These are phyloP conservation scores for Cicer yamashitae DNA, from an alignment of 306 rosid genomes.

Conservation along the genomic window DNA sequence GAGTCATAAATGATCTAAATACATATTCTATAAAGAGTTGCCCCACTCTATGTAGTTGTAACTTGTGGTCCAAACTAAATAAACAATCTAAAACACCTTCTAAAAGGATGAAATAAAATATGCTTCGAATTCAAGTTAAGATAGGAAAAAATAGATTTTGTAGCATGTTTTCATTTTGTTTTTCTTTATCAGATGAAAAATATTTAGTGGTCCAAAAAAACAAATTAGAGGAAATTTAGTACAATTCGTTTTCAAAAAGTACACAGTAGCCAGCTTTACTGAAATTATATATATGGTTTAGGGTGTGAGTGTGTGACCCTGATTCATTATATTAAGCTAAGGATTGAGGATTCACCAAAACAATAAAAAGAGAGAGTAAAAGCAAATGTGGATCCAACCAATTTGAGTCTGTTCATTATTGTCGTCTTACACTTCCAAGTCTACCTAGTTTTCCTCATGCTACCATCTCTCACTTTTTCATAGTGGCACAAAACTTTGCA, in stretches of 20 bases:
- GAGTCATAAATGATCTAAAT: no score
- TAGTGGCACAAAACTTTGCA: slow-evolving; percentile 42
- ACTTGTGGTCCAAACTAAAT: slow-evolving; percentile 53
- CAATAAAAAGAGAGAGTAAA: slow-evolving; percentile 33
- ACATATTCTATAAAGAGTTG: neutral
- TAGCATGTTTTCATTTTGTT: slow-evolving; percentile 11
- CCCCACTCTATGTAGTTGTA: slow-evolving; percentile 33
- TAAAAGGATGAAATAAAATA: slow-evolving; percentile 44
- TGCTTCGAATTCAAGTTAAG: slow-evolving; percentile 38
- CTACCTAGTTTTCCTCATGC: slow-evolving; percentile 51
- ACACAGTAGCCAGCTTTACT: no score
- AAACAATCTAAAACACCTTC: slow-evolving; percentile 39
- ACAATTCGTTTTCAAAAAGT: no score
- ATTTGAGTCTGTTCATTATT: slow-evolving; percentile 65
- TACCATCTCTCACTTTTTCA: slow-evolving; percentile 53
- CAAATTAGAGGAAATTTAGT: slow-evolving; percentile 43
- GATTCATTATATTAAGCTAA: slow-evolving; percentile 40
- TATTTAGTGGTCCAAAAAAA: slow-evolving; percentile 47
- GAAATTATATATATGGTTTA: no score
- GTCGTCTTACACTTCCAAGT: slow-evolving; percentile 53
- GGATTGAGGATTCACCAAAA: slow-evolving; percentile 20
- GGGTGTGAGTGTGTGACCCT: slow-evolving; percentile 11
- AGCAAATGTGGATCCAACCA: slow-evolving; percentile 79
- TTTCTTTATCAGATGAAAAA: slow-evolving; percentile 19
- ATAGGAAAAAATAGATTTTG: neutral